Percentiles rank a stretch among this genome's conserved stretches.
These are phyloP conservation scores for Arthroderma sp. DNA, from an alignment of 2,329 filamentous ascomycete species.

Conservation along the genomic window DNA sequence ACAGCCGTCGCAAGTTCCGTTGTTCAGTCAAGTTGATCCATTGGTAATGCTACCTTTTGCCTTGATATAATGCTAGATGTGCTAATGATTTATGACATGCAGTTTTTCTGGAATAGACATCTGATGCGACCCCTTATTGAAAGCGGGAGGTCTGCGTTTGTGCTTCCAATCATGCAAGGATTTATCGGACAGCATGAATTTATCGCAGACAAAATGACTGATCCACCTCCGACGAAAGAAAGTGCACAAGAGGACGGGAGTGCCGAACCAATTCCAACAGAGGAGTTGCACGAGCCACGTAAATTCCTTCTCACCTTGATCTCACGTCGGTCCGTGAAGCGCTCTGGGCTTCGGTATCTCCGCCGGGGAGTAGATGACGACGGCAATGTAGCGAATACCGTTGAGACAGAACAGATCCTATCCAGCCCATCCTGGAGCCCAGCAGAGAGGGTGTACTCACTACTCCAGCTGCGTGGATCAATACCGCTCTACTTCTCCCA, in stretches of 20 bases:
- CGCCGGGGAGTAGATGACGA: constrained; percentile 83
- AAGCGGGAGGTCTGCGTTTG: constrained; percentile 55
- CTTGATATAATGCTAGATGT: neutral
- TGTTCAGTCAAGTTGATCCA: constrained; percentile 61
- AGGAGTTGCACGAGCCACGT: constrained; percentile 19
- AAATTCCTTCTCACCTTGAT: constrained; percentile 74
- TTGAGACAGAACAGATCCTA: constrained; percentile 91
- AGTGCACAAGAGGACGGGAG: constrained; percentile 12
- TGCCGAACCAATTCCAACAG: constrained; percentile 13
- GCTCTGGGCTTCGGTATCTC: constrained; percentile 79
- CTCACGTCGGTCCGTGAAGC: constrained; percentile 73
- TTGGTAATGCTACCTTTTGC: constrained; percentile 33
- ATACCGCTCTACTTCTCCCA: constrained; percentile 95
- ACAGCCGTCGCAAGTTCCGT: constrained; percentile 39
- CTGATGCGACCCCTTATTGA: constrained; percentile 62
- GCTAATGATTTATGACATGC: constrained; percentile 3
- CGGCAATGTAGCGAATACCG: constrained; percentile 74
- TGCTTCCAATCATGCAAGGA: constrained; percentile 79
- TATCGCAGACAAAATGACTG: constrained; percentile 42
- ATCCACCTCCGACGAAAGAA: constrained; percentile 8
- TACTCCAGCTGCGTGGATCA: constrained; percentile 76
- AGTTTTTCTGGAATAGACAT: constrained; percentile 85
- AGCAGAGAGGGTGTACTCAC: constrained; percentile 57
- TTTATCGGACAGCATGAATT: constrained; percentile 84
- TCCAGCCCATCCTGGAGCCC: constrained; percentile 55